phyloP scores from a whole-genome alignment of 805 yeast genomes.

The Teunomyces gatunensis region DNA sequence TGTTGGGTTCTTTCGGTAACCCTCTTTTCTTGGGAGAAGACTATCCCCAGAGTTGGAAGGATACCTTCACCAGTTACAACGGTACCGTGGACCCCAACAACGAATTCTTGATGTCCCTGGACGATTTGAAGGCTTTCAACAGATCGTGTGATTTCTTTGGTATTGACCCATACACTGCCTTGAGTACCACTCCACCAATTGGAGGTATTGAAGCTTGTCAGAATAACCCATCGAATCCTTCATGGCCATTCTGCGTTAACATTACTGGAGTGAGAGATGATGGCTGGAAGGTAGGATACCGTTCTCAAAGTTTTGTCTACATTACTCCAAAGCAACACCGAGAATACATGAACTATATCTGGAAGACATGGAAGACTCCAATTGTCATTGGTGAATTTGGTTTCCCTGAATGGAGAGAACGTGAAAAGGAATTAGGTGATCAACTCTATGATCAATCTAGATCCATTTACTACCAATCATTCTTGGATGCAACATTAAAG shows the following conservation, averaged over 20 bases:
- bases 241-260: constrained; percentile 26
- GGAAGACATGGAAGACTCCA: constrained; percentile 22
- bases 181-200: constrained; percentile 15
- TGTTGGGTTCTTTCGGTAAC: constrained; percentile 11
- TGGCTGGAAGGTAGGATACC: constrained; percentile 21
- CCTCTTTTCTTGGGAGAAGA: constrained; percentile 20
- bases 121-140: constrained; percentile 20
- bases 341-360: constrained; percentile 23
- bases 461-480: constrained; percentile 26
- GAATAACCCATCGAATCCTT: constrained; percentile 14
- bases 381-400: constrained; percentile 33
- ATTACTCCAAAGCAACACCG: constrained; percentile 22
- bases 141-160: constrained; percentile 30
- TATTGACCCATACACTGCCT: constrained; percentile 28
- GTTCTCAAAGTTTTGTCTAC: constrained; percentile 20
- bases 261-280: constrained; percentile 10
- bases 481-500: constrained; percentile 23
- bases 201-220: constrained; percentile 24
- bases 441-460: constrained; percentile 27
- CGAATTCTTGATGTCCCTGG: constrained; percentile 17
- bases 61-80: constrained; percentile 12
- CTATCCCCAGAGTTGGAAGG: constrained; percentile 21
- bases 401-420: constrained; percentile 29
- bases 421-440: constrained; percentile 19
- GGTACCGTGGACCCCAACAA: constrained; percentile 6